Conservation (phyloP, 495 filamentous ascomycete genomes). For the Xylaria sp. region DNA sequence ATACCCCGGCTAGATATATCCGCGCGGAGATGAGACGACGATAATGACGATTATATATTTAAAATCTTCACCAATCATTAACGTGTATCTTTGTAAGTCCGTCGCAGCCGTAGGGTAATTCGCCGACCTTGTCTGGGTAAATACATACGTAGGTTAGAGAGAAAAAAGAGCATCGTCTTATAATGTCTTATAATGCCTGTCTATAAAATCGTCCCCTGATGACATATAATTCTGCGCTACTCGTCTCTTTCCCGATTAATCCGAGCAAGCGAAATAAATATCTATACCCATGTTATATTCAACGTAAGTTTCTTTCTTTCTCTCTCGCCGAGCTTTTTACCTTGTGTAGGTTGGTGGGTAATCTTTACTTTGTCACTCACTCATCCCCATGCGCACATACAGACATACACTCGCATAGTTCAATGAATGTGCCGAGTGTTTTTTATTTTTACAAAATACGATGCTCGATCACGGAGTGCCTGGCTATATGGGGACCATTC, state of each 20-base stretch:
- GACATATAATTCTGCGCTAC: background rate
- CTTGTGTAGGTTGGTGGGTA: background rate
- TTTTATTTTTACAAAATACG: too few species aligned
- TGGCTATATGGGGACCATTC: too few species aligned
- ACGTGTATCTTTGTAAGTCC: background rate
- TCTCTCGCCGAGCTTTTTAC: background rate
- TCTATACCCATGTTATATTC: background rate
- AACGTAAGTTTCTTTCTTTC: background rate
- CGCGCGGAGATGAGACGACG: background rate
- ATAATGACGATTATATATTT: background rate
- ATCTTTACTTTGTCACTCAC: too few species aligned
- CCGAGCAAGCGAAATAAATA: background rate
- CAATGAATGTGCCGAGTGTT: too few species aligned
- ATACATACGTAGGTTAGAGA: background rate
- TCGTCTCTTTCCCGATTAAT: background rate
- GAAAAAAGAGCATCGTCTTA: background rate
- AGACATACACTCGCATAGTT: too few species aligned
- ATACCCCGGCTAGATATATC: conserved; percentile 16
- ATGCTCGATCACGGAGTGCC: too few species aligned
- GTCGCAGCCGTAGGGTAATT: background rate
- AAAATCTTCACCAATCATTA: background rate
- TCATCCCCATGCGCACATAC: background rate
- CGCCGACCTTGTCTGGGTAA: background rate
- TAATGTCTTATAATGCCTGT: too few species aligned
- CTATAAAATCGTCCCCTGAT: too few species aligned